A percentile compares a stretch with the other conserved stretches of the same genome.
Conservation (phyloP, 768 basidiomycete species). For the Jaapia argillacea region DNA sequence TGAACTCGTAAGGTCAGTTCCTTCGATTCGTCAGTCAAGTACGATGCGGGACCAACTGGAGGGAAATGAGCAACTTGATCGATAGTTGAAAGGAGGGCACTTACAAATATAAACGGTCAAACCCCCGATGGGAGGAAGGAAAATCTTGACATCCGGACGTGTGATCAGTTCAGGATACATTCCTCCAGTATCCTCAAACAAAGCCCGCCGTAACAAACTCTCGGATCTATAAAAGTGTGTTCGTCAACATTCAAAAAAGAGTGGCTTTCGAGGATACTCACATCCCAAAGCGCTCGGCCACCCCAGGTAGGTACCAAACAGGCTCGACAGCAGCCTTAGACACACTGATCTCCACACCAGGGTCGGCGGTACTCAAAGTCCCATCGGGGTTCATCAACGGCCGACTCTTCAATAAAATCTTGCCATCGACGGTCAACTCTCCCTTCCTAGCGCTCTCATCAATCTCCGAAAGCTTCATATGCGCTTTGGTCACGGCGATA, state of each 20-base stretch:
- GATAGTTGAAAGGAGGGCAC: constrained; percentile 11
- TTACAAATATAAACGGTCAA: constrained; percentile 87
- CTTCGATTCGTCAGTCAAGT: constrained; percentile 63
- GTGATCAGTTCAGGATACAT: constrained; percentile 96
- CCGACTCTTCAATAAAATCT: constrained; percentile 62
- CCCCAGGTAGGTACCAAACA: constrained; percentile 91
- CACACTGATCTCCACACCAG: constrained; percentile 82
- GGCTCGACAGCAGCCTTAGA: constrained; percentile 95
- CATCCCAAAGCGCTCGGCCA: constrained; percentile 93
- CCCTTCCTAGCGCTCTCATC: constrained; percentile 75
- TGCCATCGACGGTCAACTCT: constrained; percentile 68
- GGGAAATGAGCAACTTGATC: constrained; percentile 1
- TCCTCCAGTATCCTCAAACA: constrained; percentile 95
- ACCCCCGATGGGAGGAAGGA: constrained; percentile 90
- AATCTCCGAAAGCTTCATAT: constrained; percentile 90
- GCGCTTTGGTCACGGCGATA: constrained; percentile 87
- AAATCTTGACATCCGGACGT: constrained; percentile 89
- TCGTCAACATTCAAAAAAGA: neutral
- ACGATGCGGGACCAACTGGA: constrained; percentile 76
- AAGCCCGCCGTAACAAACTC: constrained; percentile 70
- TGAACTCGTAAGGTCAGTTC: constrained; percentile 85
- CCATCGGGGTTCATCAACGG: constrained; percentile 60
- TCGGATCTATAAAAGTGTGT: constrained; percentile 48
- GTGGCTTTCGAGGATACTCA: constrained; percentile 25
- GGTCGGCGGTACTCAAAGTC: constrained; percentile 38